Evolutionary conservation across 1,139 yeast genomes (phyloP).

Genomic region (Suhomyces panamericanus): DNA sequence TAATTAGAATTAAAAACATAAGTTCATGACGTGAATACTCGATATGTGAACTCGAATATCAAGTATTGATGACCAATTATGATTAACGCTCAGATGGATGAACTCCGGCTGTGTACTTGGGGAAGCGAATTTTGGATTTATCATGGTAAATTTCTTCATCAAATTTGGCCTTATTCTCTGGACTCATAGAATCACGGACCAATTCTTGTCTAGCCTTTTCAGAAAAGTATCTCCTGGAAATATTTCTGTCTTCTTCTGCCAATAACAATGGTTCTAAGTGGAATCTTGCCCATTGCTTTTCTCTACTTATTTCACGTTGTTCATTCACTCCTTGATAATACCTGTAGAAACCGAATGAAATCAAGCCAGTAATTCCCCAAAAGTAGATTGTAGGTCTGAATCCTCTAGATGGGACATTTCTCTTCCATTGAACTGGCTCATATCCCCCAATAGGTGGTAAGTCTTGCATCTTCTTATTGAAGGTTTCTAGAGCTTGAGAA

Average conservation of each 20-base stretch:
- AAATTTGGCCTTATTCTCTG: slow-evolving; percentile 41
- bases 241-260: slow-evolving; percentile 82
- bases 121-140: slow-evolving; percentile 48
- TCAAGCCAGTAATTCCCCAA: slow-evolving; percentile 60
- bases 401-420: slow-evolving; percentile 83
- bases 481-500: background rate
- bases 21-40: background rate
- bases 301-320: slow-evolving; percentile 74
- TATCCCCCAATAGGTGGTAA: slow-evolving; percentile 88
- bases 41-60: too few relatives aligned
- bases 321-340: slow-evolving; percentile 70
- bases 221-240: slow-evolving; percentile 69
- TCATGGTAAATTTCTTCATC: slow-evolving; percentile 48
- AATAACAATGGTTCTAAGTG: slow-evolving; percentile 70
- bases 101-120: slow-evolving; percentile 45
- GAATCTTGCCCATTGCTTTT: slow-evolving; percentile 76
- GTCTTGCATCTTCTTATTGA: slow-evolving; percentile 57
- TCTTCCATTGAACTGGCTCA: slow-evolving; percentile 86
- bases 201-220: slow-evolving; percentile 67
- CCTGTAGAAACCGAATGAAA: slow-evolving; percentile 73
- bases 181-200: slow-evolving; percentile 46
- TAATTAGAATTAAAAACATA: too few relatives aligned
- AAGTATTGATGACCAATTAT: too few relatives aligned
- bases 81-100: slow-evolving; percentile 36
- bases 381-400: slow-evolving; percentile 76